Percentiles rank a stretch among this genome's conserved stretches.
These are phyloP conservation scores for Lecanicillium sp. DNA, from an alignment of 2,329 filamentous ascomycete genomes.

Conservation along the genomic window DNA sequence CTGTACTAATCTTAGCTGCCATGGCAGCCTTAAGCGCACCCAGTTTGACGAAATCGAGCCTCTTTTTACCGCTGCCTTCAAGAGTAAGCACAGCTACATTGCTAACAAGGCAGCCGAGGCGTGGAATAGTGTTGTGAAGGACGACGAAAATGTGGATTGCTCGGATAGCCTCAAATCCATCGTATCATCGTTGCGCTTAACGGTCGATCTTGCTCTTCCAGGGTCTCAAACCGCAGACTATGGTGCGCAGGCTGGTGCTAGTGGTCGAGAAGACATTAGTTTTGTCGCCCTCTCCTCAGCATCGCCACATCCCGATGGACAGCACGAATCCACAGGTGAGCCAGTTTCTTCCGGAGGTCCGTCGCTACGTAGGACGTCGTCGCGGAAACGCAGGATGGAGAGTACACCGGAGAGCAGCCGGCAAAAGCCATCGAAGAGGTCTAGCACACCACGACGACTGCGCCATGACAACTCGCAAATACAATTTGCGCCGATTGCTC, in stretches of 20 bases:
- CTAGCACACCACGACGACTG: slow-evolving; percentile 42
- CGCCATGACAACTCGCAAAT: slow-evolving; percentile 80
- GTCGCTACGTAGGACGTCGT: slow-evolving; percentile 11
- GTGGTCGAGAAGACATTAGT: slow-evolving; percentile 39
- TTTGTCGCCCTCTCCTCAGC: slow-evolving; percentile 21
- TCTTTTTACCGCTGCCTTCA: slow-evolving; percentile 47
- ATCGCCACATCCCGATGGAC: slow-evolving; percentile 18
- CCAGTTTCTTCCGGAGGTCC: slow-evolving; percentile 8
- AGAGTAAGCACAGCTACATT: slow-evolving; percentile 45
- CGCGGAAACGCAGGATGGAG: slow-evolving; percentile 11
- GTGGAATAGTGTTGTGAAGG: slow-evolving; percentile 67
- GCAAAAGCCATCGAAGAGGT: slow-evolving; percentile 14
- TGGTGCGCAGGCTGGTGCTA: slow-evolving; percentile 29
- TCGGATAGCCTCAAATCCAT: slow-evolving; percentile 54
- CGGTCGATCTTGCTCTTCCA: slow-evolving; percentile 38
- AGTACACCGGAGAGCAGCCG: not conserved
- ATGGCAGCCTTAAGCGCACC: slow-evolving; percentile 27
- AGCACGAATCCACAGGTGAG: slow-evolving; percentile 5
- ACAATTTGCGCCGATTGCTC: slow-evolving; percentile 62
- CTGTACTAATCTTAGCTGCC: slow-evolving; percentile 28
- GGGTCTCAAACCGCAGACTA: slow-evolving; percentile 32
- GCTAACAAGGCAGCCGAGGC: slow-evolving; percentile 41
- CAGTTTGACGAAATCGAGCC: slow-evolving; percentile 46
- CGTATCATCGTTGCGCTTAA: slow-evolving; percentile 50
- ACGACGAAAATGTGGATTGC: slow-evolving; percentile 51